Evolutionary conservation across 352 stramenopile species (phyloP), one percentile per base, ranked within the genome.

Genomic region (Phytophthora nicotianae): DNA sequence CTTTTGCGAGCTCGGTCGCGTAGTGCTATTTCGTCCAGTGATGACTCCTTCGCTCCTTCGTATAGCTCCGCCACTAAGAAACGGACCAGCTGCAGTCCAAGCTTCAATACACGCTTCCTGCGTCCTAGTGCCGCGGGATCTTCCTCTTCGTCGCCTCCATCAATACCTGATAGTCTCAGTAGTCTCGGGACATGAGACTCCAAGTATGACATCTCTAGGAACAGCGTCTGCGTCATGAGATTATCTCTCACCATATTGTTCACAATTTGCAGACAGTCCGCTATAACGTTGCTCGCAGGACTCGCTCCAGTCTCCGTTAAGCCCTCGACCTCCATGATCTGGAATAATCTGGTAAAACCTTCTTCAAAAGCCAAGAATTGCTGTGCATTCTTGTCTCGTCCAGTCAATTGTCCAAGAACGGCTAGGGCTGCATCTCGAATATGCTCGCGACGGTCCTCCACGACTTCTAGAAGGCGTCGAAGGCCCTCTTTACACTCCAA

Each of bases 301-400:
- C 65, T 57, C 10, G 41, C 19, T 29, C 53, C 62, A 5, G 41
- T 66, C 23, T 88, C 70, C 11, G 49, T 50, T n/a, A 88, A 62
- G 7, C 77, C 82, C 60, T 93, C 85, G 2, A 58, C 62, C 24
- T 90, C 79, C 67, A 93, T 87, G 54, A 93, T 93, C 53, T 83
- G 68, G 50, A 93, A 93, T 24, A 93, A 64, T 21, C 81, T 77
- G 8, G 62, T 56, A 65, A 93, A 93, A 1, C 85, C 85, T 40
- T 94, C 85, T 69, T 92, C 85, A 66, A 89, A 94, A 0, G 83
- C 85, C 16, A 94, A 51, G 57, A 94, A 94, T 42, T 92, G 85
- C 68, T 94, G 85, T 7, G 83, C 79, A 40, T 83, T 88, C 47
- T 80, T 88, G 26, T 91, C 81, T 16, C 74, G 69, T 51, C 81